Evolutionary conservation across 805 yeast genomes (phyloP).

Genomic region (Spathaspora arborariae): DNA sequence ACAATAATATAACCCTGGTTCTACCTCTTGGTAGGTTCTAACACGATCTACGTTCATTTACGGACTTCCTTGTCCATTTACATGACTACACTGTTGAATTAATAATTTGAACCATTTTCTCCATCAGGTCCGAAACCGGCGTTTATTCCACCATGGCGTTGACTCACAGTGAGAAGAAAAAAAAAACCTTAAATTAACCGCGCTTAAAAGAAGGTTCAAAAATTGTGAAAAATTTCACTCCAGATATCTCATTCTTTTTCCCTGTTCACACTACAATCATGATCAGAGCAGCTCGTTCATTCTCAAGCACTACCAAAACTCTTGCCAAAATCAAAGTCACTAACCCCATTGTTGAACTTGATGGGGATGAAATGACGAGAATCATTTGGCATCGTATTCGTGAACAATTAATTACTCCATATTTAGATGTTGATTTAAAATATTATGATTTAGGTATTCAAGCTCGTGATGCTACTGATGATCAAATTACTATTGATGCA

Average conservation of each 20-base stretch:
- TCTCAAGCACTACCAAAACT: conserved; percentile 8
- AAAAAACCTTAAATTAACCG: background rate
- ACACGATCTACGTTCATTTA: too few species aligned
- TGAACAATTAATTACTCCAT: conserved; percentile 62
- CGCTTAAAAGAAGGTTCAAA: background rate
- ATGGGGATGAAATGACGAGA: conserved; percentile 86
- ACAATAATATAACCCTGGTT: too few species aligned
- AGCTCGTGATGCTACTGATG: conserved; percentile 67
- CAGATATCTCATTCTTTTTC: background rate
- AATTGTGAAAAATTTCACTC: background rate
- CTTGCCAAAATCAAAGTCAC: conserved; percentile 59
- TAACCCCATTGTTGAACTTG: conserved; percentile 73
- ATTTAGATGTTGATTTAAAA: conserved; percentile 67
- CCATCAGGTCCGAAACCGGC: conserved; percentile 12
- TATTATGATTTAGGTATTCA: conserved; percentile 72
- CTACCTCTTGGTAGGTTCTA: too few species aligned
- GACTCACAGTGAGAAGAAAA: conserved; percentile 1
- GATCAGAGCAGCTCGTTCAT: conserved; percentile 10
- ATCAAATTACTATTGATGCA: conserved; percentile 72
- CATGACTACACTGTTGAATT: background rate
- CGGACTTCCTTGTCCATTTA: background rate
- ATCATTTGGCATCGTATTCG: conserved; percentile 78
- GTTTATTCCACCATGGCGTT: conserved; percentile 5
- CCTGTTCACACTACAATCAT: background rate
- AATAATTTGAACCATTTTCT: background rate